Evolutionary conservation across 768 basidiomycete species (phyloP), one percentile per base, ranked within the genome.

Genomic region (Leccinum aurantiacum): DNA sequence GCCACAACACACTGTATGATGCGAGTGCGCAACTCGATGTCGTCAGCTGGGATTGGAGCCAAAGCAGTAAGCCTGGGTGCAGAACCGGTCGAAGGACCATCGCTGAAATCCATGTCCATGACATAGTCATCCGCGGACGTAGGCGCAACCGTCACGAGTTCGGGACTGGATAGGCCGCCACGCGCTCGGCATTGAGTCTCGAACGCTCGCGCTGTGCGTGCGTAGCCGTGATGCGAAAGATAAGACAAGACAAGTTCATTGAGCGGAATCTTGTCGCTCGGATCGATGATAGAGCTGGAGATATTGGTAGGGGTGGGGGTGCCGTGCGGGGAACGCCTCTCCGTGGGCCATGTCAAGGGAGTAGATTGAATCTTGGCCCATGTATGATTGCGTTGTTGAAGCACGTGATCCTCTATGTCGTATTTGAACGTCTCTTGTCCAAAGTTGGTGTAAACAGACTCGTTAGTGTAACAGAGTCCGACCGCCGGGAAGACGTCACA

Each of bases 371-470:
- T 89, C 57, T 79, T 82, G 11, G 77, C 75, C 92, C 92, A 93
- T 3, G 84, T 82, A 7, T 69, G 73, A 58, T 85, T 83, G 54
- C 86, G 83, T 64, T 84, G 84, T 65, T 88, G 86, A 63, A 87
- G 86, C 15, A 91, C 89, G 67, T 95, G 85, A 52, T 87, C 84
- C 57, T 95, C 91, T 69, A 98, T 96, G 73, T 97, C 95, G 72
- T 85, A 98, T 65, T 80, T 82, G 83, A 98, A 98, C 3, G 87
- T 81, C 9, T 84, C 85, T 69, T 88, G 87, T 27, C 93, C 93
- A 71, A 98, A 95, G 77, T 98, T 98, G 67, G 88, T 88, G 35
- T 86, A 84, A 41, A 98, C 76, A 13, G 84, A 79, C 74, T 98
- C 96, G 35, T 84, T 84, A 1, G 80, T 76, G 67, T 94, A 89